These are phyloP conservation scores for Mesostigma viride DNA, from an alignment of 139 green algal species.

Conservation along the genomic window DNA sequence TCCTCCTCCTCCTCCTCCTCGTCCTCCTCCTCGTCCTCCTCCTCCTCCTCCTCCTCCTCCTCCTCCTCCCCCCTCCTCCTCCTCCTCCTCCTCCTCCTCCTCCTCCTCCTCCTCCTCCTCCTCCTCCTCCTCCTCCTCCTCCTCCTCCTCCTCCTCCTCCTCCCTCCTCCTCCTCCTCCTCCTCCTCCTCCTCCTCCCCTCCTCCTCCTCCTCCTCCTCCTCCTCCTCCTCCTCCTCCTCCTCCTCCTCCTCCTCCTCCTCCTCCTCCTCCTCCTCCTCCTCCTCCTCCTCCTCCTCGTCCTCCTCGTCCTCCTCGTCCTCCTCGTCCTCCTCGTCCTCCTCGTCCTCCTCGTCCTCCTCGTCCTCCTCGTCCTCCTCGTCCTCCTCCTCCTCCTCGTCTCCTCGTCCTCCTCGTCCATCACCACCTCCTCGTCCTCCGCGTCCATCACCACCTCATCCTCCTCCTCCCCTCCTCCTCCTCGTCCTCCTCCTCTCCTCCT, in stretches of 20 bases:
- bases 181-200: not conserved
- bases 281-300: not conserved
- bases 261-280: not conserved
- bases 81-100: not conserved
- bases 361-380: not conserved
- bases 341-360: not conserved
- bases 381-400: not conserved
- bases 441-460: too few species aligned
- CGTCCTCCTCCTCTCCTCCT: not conserved
- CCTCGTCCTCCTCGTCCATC: too few species aligned
- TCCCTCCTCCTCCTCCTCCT: not conserved
- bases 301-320: not conserved
- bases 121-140: not conserved
- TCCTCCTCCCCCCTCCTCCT: not conserved
- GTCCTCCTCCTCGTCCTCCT: not conserved
- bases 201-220: not conserved
- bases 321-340: not conserved
- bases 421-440: too few species aligned
- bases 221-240: slow-evolving; percentile 1
- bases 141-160: not conserved
- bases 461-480: not conserved
- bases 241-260: slow-evolving; percentile 1
- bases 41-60: not conserved
- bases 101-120: not conserved
- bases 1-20: slow-evolving; percentile 1